phyloP scores from a whole-genome alignment of 2,329 filamentous ascomycete genomes.

The Penicillium palitans region DNA sequence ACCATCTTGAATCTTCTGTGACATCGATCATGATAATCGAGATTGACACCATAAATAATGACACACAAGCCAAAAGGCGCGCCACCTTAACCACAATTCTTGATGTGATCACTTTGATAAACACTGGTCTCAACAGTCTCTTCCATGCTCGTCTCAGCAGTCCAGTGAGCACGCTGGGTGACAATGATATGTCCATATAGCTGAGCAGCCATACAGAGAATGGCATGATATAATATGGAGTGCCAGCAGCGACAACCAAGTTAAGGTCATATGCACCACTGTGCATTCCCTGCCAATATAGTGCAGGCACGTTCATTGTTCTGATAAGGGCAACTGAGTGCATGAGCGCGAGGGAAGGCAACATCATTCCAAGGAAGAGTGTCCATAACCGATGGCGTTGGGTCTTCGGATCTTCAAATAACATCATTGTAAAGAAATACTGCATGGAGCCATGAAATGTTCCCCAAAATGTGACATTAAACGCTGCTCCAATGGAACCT shows the following conservation, averaged over 20 bases:
- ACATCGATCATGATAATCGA: background rate
- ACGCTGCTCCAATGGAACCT: background rate
- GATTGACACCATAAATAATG: background rate
- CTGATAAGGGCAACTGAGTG: background rate
- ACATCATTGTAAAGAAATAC: background rate
- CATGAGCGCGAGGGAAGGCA: background rate
- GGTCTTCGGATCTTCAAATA: background rate
- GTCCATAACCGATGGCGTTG: background rate
- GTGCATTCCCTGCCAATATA: background rate
- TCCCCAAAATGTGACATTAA: background rate
- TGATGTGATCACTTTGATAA: background rate
- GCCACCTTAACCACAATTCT: background rate
- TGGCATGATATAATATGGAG: background rate
- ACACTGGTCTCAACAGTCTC: too few species aligned
- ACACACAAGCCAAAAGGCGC: background rate
- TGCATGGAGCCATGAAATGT: background rate
- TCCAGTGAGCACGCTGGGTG: background rate
- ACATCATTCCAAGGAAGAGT: background rate
- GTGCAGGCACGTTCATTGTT: background rate
- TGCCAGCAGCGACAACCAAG: background rate
- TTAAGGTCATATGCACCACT: background rate
- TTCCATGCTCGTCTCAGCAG: too few species aligned
- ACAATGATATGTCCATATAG: background rate
- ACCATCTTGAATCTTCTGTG: background rate
- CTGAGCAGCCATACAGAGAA: background rate